A percentile compares a stretch with the other conserved stretches of the same genome.
These are phyloP conservation scores for Cenchrus americanus DNA, from an alignment of 176 grass and related monocot species.

Conservation along the genomic window DNA sequence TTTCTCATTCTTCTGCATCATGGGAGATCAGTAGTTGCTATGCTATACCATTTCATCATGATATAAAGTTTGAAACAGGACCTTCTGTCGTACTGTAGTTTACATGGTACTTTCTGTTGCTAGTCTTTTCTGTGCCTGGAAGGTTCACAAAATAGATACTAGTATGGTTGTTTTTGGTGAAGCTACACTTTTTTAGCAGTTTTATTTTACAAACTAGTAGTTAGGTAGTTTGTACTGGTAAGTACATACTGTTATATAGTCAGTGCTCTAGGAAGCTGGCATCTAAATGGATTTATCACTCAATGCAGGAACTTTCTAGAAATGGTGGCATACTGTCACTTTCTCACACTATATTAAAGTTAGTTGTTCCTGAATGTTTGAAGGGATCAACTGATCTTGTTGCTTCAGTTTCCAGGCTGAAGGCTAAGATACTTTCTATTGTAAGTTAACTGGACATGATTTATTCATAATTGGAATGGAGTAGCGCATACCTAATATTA, in stretches of 20 bases:
- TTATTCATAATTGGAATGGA: constrained; percentile 10
- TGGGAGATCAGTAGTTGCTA: constrained; percentile 5
- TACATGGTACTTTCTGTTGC: background rate
- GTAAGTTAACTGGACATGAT: constrained; percentile 58
- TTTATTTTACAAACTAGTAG: background rate
- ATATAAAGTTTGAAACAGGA: background rate
- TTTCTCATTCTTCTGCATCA: constrained; percentile 16
- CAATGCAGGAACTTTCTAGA: constrained; percentile 81
- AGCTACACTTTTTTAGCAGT: background rate
- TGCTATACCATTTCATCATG: constrained; percentile 11
- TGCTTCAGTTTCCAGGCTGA: constrained; percentile 80
- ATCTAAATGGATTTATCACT: constrained; percentile 33
- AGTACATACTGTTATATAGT: constrained; percentile 27
- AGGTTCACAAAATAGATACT: background rate
- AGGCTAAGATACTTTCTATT: constrained; percentile 91
- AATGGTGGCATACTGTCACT: constrained; percentile 91
- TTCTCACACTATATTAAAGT: constrained; percentile 71
- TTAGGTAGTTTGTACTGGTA: background rate
- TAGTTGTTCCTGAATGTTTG: constrained; percentile 70
- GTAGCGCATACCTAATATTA: constrained; percentile 19
- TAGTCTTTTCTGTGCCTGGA: constrained; percentile 20
- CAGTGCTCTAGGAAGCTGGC: background rate
- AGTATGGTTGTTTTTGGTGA: constrained; percentile 6
- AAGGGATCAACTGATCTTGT: constrained; percentile 68
- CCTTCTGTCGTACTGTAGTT: constrained; percentile 15